phyloP scores from a whole-genome alignment of 768 basidiomycete genomes.

The Termitomyces sp. region DNA sequence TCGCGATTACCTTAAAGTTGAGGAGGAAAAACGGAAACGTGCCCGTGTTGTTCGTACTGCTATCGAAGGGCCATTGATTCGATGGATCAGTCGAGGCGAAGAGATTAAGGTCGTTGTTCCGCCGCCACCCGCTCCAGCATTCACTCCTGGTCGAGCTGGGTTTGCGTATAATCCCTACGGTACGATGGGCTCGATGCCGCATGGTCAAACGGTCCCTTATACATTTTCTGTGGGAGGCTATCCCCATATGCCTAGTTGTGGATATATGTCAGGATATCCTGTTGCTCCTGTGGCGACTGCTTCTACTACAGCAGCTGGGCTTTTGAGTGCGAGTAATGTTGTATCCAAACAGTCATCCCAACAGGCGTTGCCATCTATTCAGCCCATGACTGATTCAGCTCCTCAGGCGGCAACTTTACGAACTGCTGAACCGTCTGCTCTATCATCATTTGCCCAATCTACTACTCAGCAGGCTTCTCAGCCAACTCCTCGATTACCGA shows the following conservation, averaged over 20 bases:
- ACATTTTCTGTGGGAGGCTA: conserved; percentile 8
- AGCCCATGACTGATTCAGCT: neutral
- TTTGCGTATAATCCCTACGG: conserved; percentile 9
- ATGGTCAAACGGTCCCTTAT: conserved; percentile 16
- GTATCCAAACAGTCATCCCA: neutral
- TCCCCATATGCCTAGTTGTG: conserved; percentile 5
- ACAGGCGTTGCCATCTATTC: neutral
- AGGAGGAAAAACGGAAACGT: conserved; percentile 79
- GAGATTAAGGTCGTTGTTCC: conserved; percentile 45
- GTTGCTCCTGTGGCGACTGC: neutral
- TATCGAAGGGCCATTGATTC: conserved; percentile 62
- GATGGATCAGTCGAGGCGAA: conserved; percentile 70
- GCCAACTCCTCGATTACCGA: neutral
- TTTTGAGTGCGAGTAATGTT: neutral
- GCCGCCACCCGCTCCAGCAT: conserved; percentile 25
- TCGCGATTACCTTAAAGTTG: conserved; percentile 70
- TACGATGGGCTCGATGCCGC: conserved; percentile 12
- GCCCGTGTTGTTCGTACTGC: conserved; percentile 59
- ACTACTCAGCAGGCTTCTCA: neutral
- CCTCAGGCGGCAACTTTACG: neutral
- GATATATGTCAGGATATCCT: conserved; percentile 3
- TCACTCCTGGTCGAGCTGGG: conserved; percentile 11
- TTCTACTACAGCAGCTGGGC: neutral
- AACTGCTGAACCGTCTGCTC: neutral
- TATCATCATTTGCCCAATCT: neutral